Evolutionary conservation across 139 green algal species (phyloP), one percentile per base, ranked within the genome.

Genomic region (Limnomonas spitsbergensis): DNA sequence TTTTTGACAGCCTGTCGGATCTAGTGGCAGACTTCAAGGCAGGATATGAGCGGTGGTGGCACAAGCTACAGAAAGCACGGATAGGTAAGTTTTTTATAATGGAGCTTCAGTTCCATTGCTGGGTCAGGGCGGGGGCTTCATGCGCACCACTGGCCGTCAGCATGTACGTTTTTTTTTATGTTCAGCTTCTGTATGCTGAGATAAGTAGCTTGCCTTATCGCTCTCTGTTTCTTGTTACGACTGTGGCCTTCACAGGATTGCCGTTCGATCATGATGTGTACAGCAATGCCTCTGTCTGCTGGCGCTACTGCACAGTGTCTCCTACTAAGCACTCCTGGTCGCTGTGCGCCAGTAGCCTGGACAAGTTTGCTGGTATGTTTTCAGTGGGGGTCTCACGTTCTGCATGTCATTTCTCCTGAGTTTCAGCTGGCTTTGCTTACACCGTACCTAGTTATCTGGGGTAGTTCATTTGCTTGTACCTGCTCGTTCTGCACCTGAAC

Each of bases 11-110:
- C 80, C 69, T 93, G 56, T 38, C 85, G 53, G 84, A 81, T 9
- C 61, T 93, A 34, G 42, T 93, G 9, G n/a, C 38, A 4, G 81
- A 90, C 37, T 93, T 85, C 78, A 82, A 84, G 61, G 66, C 53
- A 4, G 71, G 67, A 1, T 93, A 93, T 76, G 77, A 84, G 38
- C 32, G 70, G 2, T 89, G 85, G 83, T 88, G 78, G 53, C 79
- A 85, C 66, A 52, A 24, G 32, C 76, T 88, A 4, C 37, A 68
- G 0, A 77, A 80, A 79, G 68, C 86, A 2, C 24, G 77, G 24
- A 69, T 81, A 38, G 70, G 61, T 36, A 7, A 56, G 32, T 3
- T 2, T 31, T n/a, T 35, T 26, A 14, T 31, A 47, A 36, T n/a
- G n/a, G n/a, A n/a, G n/a, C n/a, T n/a, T n/a, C n/a, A n/a, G n/a